Evolutionary conservation across 352 stramenopile species (phyloP), one percentile per base, ranked within the genome.

Genomic region (Phytopythium vexans): DNA sequence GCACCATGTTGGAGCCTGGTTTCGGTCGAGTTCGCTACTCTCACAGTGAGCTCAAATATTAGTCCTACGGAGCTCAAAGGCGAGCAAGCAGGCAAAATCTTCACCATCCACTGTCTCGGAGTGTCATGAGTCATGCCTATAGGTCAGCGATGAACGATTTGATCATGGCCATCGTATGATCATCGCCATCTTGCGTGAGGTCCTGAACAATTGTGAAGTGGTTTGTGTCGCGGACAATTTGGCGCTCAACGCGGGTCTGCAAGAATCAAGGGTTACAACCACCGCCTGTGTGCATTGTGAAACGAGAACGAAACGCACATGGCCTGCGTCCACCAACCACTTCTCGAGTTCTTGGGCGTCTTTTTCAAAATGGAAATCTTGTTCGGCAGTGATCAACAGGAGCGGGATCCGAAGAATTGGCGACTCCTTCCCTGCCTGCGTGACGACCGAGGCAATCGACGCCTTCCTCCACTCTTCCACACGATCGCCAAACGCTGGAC

Each of bases 341-440:
- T 49, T 54, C 32, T 83, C 64, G 4, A 94, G 66, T 37, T 94
- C 84, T 3, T 63, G 41, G 5, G 77, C 66, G 41, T 94, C 84
- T 54, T 91, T 68, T 32, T 74, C 53, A n/a, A 94, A 84, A 46
- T 94, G 82, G n/a, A 89, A 88, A 47, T 94, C 84, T 16, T 92
- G 77, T 54, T 83, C 59, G 5, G 84, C 82, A 45, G 74, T 90
- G 8, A 92, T 43, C 1, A 92, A 52, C 45, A 89, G 43, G 37
- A 87, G 55, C 8, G 84, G 80, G 31, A 70, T 84, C 10, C 59
- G 66, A 8, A 66, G 46, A 3, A 89, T 56, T n/a, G 76, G 79
- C 8, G 76, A 88, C 36, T 45, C 54, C 10, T 42, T 8, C 3
- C 68, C 70, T 7, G 80, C 47, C 52, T 72, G 70, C 34, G 60